Base-by-base conservation (phyloP, 169 alveolate genomes). In the Cryptosporidium sp. region DNA sequence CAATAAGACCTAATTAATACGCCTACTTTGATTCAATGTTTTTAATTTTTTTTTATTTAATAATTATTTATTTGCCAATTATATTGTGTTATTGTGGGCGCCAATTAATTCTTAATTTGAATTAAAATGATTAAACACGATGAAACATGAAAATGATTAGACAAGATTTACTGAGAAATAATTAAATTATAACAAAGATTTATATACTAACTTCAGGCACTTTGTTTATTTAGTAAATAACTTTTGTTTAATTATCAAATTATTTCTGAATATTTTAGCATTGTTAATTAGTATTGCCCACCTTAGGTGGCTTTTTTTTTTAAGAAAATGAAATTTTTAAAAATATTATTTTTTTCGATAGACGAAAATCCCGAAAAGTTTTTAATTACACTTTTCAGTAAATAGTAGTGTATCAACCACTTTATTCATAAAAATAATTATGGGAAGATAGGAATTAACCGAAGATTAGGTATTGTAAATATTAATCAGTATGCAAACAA, bases 1-100 rank as follows among this genome's bases (percentile, higher is more conserved):
- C 67, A 55, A 55, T n/a, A 55, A 55, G 67, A 55, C 67, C 67
- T 55, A 55, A 21, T 26, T 55, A 16, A 21, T 55, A 55, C 67
- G 67, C 37, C 67, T 55, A 55, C 6, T 55, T 55, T 26, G 14
- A 26, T 37, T 55, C 8, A 3, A 23, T 26, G 33, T 26, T 55
- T 8, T 23, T n/a, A n/a, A n/a, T 55, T 12, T 23, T 8, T 21
- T 55, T 55, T 55, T 55, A 55, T 55, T 55, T 21, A 16, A 9
- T 55, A 21, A 26, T 26, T 21, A n/a, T 26, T 55, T 48, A 16
- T 48, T 45, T 14, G 21, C 14, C 55, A 48, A 48, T 41, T 41
- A 48, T 2, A 48, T 14, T 48, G 21, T 48, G 21, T 14, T 14
- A 14, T 12, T 12, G 23, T 16, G 55, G 23, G 55, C 55, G 55